phyloP scores from a whole-genome alignment of 257 asterid species.

The Rehmannia glutinosa region DNA sequence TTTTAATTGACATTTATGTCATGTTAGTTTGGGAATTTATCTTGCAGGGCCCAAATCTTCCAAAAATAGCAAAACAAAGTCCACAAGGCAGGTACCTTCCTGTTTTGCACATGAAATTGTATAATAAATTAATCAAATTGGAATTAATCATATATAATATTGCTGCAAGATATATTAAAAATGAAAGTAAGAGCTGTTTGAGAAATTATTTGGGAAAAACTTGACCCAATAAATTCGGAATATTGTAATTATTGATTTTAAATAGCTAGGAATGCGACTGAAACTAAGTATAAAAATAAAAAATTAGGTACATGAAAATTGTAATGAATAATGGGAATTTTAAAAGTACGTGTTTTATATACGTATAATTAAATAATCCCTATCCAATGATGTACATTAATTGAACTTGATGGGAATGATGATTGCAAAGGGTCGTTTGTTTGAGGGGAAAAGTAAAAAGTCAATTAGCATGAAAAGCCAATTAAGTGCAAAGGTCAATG shows the following conservation, averaged over 20 bases:
- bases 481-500: conserved; percentile 30
- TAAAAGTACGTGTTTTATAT: too few relatives aligned
- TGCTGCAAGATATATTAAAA: not conserved
- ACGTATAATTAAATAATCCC: not conserved
- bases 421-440: not conserved
- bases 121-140: not conserved
- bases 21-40: not conserved
- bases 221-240: not conserved
- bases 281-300: too few relatives aligned
- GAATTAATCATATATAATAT: too few relatives aligned
- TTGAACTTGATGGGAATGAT: not conserved
- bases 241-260: not conserved
- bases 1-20: not conserved
- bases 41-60: conserved; percentile 18
- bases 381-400: not conserved
- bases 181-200: not conserved
- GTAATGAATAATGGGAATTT: too few relatives aligned
- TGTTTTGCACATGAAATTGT: not conserved
- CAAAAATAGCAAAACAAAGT: not conserved
- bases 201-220: not conserved
- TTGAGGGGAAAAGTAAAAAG: not conserved
- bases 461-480: conserved; percentile 27
- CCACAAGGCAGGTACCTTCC: not conserved
- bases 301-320: too few relatives aligned
- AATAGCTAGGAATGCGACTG: not conserved